phyloP scores from a whole-genome alignment of 805 yeast species.

The Naumovozyma castellii region DNA sequence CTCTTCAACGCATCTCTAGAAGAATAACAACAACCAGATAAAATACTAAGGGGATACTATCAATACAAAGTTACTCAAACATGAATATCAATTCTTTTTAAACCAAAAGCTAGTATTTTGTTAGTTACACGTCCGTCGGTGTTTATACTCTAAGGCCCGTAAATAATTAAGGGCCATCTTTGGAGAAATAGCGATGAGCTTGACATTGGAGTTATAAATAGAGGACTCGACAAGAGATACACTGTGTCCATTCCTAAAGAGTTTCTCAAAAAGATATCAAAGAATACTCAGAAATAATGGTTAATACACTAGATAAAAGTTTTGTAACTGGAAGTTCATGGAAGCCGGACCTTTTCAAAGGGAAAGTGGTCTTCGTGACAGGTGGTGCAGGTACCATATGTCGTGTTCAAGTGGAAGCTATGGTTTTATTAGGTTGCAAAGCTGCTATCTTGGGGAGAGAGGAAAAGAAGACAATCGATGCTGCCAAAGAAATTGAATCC shows the following conservation, averaged over 20 bases:
- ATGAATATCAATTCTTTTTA: no score
- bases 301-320: slow-evolving; percentile 20
- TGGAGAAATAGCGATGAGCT: no score
- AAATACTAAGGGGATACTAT: no score
- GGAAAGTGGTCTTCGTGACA: slow-evolving; percentile 82
- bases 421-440: slow-evolving; percentile 75
- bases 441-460: slow-evolving; percentile 83
- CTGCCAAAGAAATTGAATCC: slow-evolving; percentile 55
- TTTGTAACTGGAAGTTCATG: slow-evolving; percentile 28
- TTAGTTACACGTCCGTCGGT: no score
- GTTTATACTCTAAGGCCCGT: no score
- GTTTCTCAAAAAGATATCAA: background rate
- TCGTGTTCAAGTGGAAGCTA: slow-evolving; percentile 77
- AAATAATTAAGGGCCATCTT: no score
- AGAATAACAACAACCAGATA: no score
- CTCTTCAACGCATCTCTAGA: no score
- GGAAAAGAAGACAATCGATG: slow-evolving; percentile 50
- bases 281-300: slow-evolving; percentile 11
- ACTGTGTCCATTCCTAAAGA: background rate
- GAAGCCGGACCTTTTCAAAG: slow-evolving; percentile 63
- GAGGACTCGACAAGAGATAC: background rate
- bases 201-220: no score
- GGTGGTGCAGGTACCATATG: slow-evolving; percentile 98
- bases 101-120: no score
- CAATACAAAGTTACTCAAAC: no score